Base-by-base conservation (phyloP, 768 basidiomycete species). In the Stropharia rugosoannulata region DNA sequence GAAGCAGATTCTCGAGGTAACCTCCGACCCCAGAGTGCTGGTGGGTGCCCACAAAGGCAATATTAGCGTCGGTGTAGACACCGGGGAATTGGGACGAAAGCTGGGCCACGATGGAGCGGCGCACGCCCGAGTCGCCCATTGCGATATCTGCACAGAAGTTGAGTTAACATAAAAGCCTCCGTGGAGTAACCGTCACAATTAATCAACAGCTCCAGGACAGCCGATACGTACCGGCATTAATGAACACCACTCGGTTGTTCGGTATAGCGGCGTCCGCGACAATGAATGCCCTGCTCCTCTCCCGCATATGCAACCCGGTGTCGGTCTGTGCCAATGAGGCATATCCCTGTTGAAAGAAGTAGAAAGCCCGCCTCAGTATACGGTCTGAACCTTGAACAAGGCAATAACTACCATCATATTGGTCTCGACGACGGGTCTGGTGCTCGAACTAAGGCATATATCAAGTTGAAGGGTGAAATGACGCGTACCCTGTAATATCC, bases 21-120 rank as follows among this genome's bases (percentile, higher is more conserved):
- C 89, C 89, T 16, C 88, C 89, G 25, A 89, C 90, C 13, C 89
- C 90, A 0, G 86, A 75, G 67, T 93, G 90, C 60, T 84, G 80
- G 63, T 93, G 90, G 0, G 89, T 91, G 46, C 84, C 82, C 22
- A 86, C 82, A 58, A 92, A 83, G 2, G 89, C 89, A 54, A 89
- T 81, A 60, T 93, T 93, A n/a, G 73, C 74, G 59, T 85, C 72
- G 10, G 76, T 82, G 70, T 91, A 93, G 1, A 90, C 57, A 0
- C 82, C 83, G 1, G 86, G 82, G 64, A 80, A 89, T 42, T 78
- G 70, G 9, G 75, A 59, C 6, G 83, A 76, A 9, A 92, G 77
- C 39, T 79, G 70, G 4, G 76, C 66, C 27, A 92, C 79, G 60
- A 93, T 84, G 12, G 82, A 80, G 25, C 88, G 83, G 32, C 89